A percentile compares a stretch with the other conserved stretches of the same genome.
These are phyloP conservation scores for Mycosphaerella sp. DNA, from an alignment of 2,329 filamentous ascomycete genomes.

Conservation along the genomic window DNA sequence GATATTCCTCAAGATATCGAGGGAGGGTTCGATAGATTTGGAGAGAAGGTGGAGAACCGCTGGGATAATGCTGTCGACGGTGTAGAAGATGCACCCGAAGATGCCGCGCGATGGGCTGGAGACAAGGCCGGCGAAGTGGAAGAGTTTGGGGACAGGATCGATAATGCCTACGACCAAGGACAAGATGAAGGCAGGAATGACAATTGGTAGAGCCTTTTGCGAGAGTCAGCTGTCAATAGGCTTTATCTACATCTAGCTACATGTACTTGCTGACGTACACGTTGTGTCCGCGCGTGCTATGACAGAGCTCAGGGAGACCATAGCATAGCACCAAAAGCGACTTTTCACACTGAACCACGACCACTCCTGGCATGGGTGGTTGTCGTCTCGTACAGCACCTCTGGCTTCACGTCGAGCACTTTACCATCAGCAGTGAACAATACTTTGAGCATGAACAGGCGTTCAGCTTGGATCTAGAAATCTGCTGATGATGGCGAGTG, in stretches of 20 bases:
- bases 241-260: too few relatives aligned
- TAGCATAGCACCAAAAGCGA: neutral
- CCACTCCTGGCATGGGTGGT: neutral
- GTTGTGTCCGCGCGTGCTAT: too few relatives aligned
- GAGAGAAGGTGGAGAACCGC: constrained; percentile 29
- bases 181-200: constrained; percentile 30
- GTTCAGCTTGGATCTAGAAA: too few relatives aligned
- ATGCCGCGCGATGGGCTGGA: constrained; percentile 38
- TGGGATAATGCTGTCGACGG: constrained; percentile 33
- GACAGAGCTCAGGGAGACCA: too few relatives aligned
- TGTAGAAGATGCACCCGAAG: constrained; percentile 35
- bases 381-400: too few relatives aligned
- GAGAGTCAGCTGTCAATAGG: neutral
- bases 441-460: too few relatives aligned
- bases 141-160: constrained; percentile 37
- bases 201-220: constrained; percentile 5
- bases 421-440: too few relatives aligned
- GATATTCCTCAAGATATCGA: constrained; percentile 34
- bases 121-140: constrained; percentile 39
- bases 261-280: too few relatives aligned
- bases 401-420: too few relatives aligned
- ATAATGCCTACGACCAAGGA: constrained; percentile 42
- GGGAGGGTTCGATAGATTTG: constrained; percentile 25
- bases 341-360: neutral
- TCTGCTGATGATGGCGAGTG: too few relatives aligned